These are phyloP conservation scores for Coniochaeta sp. DNA, from an alignment of 2,329 filamentous ascomycete genomes.

Conservation along the genomic window DNA sequence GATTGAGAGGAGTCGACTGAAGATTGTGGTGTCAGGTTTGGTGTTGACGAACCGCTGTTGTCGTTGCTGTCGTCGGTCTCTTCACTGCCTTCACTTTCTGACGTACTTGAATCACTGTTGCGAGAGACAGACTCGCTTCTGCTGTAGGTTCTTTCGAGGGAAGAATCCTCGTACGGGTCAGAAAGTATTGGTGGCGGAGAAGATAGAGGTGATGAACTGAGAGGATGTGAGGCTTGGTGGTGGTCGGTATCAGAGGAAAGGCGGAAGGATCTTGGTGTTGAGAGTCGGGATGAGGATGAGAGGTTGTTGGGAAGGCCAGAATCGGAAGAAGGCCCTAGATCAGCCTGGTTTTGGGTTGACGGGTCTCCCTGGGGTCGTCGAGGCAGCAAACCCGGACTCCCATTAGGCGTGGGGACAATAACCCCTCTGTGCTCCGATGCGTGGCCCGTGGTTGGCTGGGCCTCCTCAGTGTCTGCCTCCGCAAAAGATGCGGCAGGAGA, in stretches of 20 bases:
- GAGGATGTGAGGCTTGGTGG: slow-evolving; percentile 8
- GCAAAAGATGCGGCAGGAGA: too few species aligned
- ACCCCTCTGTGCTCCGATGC: too few species aligned
- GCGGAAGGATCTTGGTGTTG: slow-evolving; percentile 15
- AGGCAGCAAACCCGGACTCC: neutral
- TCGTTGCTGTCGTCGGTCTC: slow-evolving; percentile 17
- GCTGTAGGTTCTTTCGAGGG: slow-evolving; percentile 23
- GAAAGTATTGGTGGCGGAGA: slow-evolving; percentile 47
- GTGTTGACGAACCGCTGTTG: slow-evolving; percentile 33
- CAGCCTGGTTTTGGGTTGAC: neutral
- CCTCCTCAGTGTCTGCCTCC: neutral
- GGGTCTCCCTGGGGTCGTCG: neutral
- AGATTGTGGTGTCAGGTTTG: slow-evolving; percentile 21
- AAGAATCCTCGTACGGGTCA: slow-evolving; percentile 38
- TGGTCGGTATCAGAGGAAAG: slow-evolving; percentile 11
- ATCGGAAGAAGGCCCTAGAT: neutral
- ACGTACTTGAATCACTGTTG: slow-evolving; percentile 24
- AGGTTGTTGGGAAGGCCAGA: slow-evolving; percentile 2
- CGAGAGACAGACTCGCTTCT: neutral
- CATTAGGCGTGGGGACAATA: neutral
- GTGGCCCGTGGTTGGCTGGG: neutral
- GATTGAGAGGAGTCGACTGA: slow-evolving; percentile 18
- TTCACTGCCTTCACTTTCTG: slow-evolving; percentile 31
- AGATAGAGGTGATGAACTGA: slow-evolving; percentile 48
- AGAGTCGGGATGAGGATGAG: slow-evolving; percentile 14